Base-by-base conservation (phyloP, 2,329 filamentous ascomycete genomes). In the Fusarium miscanthi region DNA sequence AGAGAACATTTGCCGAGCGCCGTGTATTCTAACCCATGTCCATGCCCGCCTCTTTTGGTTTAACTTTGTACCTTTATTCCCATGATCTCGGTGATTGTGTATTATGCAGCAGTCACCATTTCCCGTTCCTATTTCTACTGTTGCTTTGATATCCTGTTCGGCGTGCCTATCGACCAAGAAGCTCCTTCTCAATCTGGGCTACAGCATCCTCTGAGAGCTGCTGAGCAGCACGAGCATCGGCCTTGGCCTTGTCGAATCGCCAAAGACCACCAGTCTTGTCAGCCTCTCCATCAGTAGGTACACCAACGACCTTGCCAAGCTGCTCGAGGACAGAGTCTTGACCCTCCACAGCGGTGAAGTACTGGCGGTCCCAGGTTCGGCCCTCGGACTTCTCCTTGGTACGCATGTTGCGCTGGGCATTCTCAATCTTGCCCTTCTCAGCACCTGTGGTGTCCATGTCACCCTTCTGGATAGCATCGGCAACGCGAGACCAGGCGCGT, bases 361-460 rank as follows among this genome's bases (percentile, higher is more conserved):
- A 98, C 60, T 92, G 88, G 49, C 94, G 88, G 78, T 94, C 88
- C 95, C 96, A 99, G 43, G 89, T 86, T 46, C 88, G 87, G 25
- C 91, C 91, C 75, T 94, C 93, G n/a, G 88, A 87, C 77, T 89
- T 90, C 81, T 98, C 95, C 78, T 89, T 86, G 80, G 89, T 89
- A 72, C 95, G 90, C 83, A 85, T 78, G 90, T 86, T 81, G 88
- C 93, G 90, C 85, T 98, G 95, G 40, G 91, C 90, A 75, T 94
- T 93, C 83, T 98, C 96, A 72, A 98, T 97, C 82, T 94, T 93
- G 63, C 89, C 88, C 86, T 98, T 98, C 80, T 97, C 93, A 19
- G 84, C 79, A 4, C 90, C 90, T 2, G 94, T 94, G 8, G 88
- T 84, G 75, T 97, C 94, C 88, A 98, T 94, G 81, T 98, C 94